Evolutionary conservation across 2,329 filamentous ascomycete species (phyloP).

Genomic region (Fusarium coicis): DNA sequence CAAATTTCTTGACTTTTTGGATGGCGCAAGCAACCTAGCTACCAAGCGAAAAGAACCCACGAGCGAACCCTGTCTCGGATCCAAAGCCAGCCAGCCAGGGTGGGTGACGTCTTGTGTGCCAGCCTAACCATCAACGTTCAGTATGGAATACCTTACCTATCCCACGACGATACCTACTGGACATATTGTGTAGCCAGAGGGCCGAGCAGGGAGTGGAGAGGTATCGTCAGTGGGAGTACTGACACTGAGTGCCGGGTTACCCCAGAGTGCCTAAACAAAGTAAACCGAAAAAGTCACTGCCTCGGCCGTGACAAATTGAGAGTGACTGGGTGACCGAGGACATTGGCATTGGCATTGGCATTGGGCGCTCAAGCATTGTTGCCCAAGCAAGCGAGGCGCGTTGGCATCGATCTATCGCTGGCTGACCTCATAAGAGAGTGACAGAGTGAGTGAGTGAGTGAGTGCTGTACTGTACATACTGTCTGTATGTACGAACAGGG

Average conservation of each 20-base stretch:
- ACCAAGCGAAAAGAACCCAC: conserved; percentile 21
- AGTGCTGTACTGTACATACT: not conserved
- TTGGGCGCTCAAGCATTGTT: conserved; percentile 47
- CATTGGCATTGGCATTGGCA: conserved; percentile 50
- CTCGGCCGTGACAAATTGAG: conserved; percentile 29
- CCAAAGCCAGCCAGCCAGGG: conserved; percentile 30
- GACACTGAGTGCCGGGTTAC: conserved; percentile 38
- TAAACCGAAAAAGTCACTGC: not conserved
- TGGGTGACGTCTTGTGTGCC: conserved; percentile 23
- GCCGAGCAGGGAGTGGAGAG: conserved; percentile 7
- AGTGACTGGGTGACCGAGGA: conserved; percentile 44
- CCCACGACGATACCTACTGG: not conserved
- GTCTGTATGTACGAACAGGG: conserved; percentile 38
- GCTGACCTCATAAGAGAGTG: conserved; percentile 42
- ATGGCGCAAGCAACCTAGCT: conserved; percentile 41
- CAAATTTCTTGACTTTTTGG: conserved; percentile 24
- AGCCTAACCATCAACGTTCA: not conserved
- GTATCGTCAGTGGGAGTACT: conserved; percentile 26
- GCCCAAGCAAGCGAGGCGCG: conserved; percentile 43
- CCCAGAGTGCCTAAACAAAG: conserved; percentile 39
- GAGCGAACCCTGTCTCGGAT: conserved; percentile 36
- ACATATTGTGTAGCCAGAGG: conserved; percentile 25
- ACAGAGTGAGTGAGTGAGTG: conserved; percentile 11
- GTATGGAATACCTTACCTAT: not conserved
- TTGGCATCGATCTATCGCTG: conserved; percentile 27